These are phyloP conservation scores for Lipomyces spencermartinsiae DNA, from an alignment of 805 yeast genomes.

Conservation along the genomic window DNA sequence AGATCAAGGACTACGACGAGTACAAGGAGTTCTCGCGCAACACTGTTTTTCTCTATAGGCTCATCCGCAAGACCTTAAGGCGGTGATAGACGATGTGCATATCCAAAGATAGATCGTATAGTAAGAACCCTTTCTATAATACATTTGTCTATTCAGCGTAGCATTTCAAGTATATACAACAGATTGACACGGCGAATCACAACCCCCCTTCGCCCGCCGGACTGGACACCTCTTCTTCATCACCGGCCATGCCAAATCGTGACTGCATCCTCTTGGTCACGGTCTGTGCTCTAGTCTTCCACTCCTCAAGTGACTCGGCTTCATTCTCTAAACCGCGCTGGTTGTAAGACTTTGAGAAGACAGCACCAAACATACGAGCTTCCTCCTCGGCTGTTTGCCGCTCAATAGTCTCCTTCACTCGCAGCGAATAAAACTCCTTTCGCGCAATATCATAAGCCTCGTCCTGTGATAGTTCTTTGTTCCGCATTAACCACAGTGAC, in stretches of 20 bases:
- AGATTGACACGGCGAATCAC: background rate
- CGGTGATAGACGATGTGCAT: background rate
- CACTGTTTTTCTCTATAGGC: constrained; percentile 28
- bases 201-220: background rate
- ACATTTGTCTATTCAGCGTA: constrained; percentile 1
- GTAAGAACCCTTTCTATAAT: background rate
- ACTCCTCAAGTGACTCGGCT: constrained; percentile 69
- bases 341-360: constrained; percentile 64
- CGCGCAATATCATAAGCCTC: constrained; percentile 83
- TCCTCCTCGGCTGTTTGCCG: constrained; percentile 79
- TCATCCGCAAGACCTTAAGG: constrained; percentile 20
- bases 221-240: background rate
- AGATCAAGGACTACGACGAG: constrained; percentile 42
- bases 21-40: constrained; percentile 30
- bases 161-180: constrained; percentile 4
- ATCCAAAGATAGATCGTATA: background rate
- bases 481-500: constrained; percentile 60
- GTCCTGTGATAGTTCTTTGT: constrained; percentile 41
- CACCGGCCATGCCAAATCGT: constrained; percentile 9
- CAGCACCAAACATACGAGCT: constrained; percentile 82
- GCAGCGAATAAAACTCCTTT: constrained; percentile 82
- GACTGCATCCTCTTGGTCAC: constrained; percentile 8
- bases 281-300: constrained; percentile 55
- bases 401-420: constrained; percentile 84
- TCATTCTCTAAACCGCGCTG: constrained; percentile 75